phyloP scores from a whole-genome alignment of 1,139 yeast species.

The Hanseniaspora gamundiae region DNA sequence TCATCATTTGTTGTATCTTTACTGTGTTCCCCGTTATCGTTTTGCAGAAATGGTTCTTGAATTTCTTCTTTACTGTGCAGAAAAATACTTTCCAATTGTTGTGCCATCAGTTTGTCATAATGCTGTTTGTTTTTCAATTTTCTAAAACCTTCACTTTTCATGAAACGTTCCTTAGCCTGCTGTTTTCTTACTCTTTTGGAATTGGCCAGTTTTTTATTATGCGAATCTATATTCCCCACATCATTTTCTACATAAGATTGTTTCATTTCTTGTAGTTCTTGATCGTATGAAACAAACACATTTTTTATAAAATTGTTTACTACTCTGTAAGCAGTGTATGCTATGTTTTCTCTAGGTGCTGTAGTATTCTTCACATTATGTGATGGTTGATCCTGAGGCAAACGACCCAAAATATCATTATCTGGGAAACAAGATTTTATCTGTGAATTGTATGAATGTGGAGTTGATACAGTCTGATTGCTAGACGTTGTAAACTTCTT shows the following conservation, averaged over 20 bases:
- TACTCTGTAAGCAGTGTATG: neutral
- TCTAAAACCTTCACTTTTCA: constrained; percentile 19
- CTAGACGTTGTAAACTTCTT: neutral
- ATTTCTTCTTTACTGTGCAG: neutral
- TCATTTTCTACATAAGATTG: constrained; percentile 11
- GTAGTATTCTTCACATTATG: no score
- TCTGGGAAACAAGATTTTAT: no score
- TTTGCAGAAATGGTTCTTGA: neutral
- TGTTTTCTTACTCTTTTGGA: neutral
- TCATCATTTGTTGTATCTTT: no score
- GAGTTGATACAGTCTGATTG: neutral
- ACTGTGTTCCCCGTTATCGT: neutral
- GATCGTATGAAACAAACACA: constrained; percentile 14
- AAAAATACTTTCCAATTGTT: constrained; percentile 13
- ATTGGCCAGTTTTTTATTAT: neutral
- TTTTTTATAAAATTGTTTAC: constrained; percentile 9
- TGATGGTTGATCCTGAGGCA: no score
- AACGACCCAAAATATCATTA: no score
- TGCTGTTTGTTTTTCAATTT: constrained; percentile 17
- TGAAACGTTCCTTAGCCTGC: constrained; percentile 8
- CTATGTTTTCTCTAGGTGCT: neutral
- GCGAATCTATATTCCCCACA: neutral
- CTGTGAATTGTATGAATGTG: no score
- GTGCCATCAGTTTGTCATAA: constrained; percentile 18
- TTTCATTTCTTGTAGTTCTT: constrained; percentile 14